Evolutionary conservation across 2,329 filamentous ascomycete species (phyloP), one percentile per base, ranked within the genome.

Genomic region (Orbilia brochopaga): DNA sequence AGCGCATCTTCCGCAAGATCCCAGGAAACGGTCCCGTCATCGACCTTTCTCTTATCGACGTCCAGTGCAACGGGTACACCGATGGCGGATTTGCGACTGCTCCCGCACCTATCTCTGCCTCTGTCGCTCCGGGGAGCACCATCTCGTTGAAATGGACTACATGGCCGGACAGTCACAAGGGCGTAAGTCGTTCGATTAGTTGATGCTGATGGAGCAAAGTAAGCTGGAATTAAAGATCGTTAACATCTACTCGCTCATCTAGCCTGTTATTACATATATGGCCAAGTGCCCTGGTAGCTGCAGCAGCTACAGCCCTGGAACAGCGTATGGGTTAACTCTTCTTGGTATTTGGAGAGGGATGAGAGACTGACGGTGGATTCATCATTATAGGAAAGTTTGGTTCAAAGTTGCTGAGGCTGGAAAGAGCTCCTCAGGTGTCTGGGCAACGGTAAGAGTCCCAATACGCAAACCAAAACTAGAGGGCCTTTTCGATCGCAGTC

Each of bases 211-310:
- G 21, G 17, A 52, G 5, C n/a, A 27, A 27, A 17, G 21, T 30
- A 8, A 10, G 13, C 35, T 24, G 58, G 75, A 10, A 15, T 44
- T 1, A 17, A 59, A 82, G 1, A 83, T 81, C 81, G 81, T 81
- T 0, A 81, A 82, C 6, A 32, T 32, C 8, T 51, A 51, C 11
- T 51, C 3, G 19, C 27, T 23, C 13, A 4, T 15, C 8, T 52
- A 85, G 0, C 85, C 85, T 0, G 77, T 83, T 0, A 79, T 87
- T 63, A 87, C 85, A 0, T 87, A 87, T 76, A 85, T 87, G 84
- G 85, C 85, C 2, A 79, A 80, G 35, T 87, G 85, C 77, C 83
- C 84, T 0, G 82, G 83, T 48, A 77, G 84, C 0, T 86, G 84
- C 77, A 81, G 82, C 59, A 78, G 79, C 59, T 86, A 81, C 75